Evolutionary conservation across 345 rosid species (phyloP).

Genomic region (Lumnitzera racemosa): DNA sequence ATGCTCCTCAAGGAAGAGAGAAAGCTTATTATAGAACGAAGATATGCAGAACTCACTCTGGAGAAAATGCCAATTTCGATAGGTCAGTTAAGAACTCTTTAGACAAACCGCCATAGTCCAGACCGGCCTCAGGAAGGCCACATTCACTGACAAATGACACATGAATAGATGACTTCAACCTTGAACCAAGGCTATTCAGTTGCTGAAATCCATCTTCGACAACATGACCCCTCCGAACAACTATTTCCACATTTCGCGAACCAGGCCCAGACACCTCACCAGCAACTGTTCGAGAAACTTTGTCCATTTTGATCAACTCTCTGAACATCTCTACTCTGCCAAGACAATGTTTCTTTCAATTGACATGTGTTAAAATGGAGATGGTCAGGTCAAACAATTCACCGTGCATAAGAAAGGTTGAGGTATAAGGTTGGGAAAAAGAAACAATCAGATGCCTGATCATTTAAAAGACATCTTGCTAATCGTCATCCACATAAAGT

Average conservation of each 20-base stretch:
- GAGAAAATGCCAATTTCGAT: slow-evolving; percentile 83
- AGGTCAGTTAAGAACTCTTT: slow-evolving; percentile 95
- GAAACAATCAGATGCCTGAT: too few relatives aligned
- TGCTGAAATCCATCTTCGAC: slow-evolving; percentile 94
- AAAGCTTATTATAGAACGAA: slow-evolving; percentile 5
- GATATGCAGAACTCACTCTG: slow-evolving; percentile 60
- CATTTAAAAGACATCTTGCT: too few relatives aligned
- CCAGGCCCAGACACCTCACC: slow-evolving; percentile 88
- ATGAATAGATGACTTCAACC: slow-evolving; percentile 84
- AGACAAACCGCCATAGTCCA: slow-evolving; percentile 95
- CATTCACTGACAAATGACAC: slow-evolving; percentile 94
- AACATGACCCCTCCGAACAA: slow-evolving; percentile 80
- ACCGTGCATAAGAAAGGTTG: too few relatives aligned
- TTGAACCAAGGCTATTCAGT: slow-evolving; percentile 69
- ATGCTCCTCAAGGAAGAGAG: background rate
- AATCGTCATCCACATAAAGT: too few relatives aligned
- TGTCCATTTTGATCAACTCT: slow-evolving; percentile 88
- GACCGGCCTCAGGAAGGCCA: slow-evolving; percentile 98
- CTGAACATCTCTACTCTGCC: slow-evolving; percentile 93
- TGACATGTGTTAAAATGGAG: slow-evolving; percentile 9
- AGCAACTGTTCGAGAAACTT: slow-evolving; percentile 77
- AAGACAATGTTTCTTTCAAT: slow-evolving; percentile 22
- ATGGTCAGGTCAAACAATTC: background rate
- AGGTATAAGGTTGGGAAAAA: too few relatives aligned
- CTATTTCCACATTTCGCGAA: slow-evolving; percentile 76